Conservation (phyloP, 305 asterid species). For the Ajuga reptans region DNA sequence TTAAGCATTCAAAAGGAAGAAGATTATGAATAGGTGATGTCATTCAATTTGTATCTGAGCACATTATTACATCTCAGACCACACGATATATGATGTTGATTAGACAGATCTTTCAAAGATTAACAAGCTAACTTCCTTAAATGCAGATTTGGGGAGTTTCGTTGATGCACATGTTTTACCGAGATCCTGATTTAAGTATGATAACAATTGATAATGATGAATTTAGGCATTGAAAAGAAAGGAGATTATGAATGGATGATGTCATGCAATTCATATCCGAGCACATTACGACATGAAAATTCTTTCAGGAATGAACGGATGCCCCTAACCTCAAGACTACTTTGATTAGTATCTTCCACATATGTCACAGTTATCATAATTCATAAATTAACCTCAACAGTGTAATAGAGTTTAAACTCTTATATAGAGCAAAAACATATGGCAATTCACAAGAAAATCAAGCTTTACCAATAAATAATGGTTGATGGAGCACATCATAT, state of each 20-base stretch:
- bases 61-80: background rate
- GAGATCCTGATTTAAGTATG: too few relatives aligned
- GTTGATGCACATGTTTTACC: too few relatives aligned
- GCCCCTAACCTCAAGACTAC: background rate
- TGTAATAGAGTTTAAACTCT: background rate
- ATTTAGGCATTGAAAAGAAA: too few relatives aligned
- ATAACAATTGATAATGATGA: too few relatives aligned
- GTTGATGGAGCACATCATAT: background rate
- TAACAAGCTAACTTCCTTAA: too few relatives aligned
- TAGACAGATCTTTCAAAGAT: too few relatives aligned
- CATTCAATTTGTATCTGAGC: background rate
- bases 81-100: too few relatives aligned
- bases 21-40: background rate
- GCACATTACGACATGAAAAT: background rate
- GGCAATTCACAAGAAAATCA: background rate
- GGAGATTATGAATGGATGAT: too few relatives aligned
- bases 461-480: background rate
- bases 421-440: background rate
- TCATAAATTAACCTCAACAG: background rate
- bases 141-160: too few relatives aligned
- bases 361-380: background rate
- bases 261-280: too few relatives aligned
- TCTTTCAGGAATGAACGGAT: background rate
- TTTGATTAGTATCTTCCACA: background rate
- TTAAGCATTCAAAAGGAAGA: background rate